phyloP scores from a whole-genome alignment of 1,284 basidiomycete genomes.

The Sanguinoderma infundibulare region DNA sequence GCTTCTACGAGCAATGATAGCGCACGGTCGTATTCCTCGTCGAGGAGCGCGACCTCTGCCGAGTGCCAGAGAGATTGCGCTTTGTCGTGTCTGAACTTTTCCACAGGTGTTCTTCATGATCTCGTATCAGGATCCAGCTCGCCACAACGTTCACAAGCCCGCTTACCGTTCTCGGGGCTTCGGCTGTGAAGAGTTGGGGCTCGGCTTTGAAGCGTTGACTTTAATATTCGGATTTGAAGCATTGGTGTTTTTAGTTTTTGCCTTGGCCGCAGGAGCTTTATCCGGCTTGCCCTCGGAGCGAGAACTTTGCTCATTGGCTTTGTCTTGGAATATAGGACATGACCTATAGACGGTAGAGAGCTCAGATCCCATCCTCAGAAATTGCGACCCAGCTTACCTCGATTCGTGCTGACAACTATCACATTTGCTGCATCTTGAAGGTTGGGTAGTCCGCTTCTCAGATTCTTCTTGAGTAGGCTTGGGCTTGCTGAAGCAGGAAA shows the following conservation, averaged over 20 bases:
- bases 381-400: neutral
- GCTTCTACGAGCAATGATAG: slow-evolving; percentile 1
- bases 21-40: neutral
- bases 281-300: neutral
- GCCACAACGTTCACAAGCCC: neutral
- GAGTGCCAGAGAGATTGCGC: neutral
- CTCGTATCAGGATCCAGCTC: neutral
- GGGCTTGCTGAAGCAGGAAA: neutral
- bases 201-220: neutral
- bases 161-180: neutral
- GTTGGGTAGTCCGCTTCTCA: neutral
- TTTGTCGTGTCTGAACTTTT: neutral
- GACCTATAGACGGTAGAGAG: neutral
- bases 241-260: neutral
- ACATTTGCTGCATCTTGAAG: neutral
- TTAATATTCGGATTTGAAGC: neutral
- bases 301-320: neutral
- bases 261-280: neutral
- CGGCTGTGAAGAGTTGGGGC: neutral
- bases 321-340: neutral
- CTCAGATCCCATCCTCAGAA: neutral
- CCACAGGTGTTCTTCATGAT: neutral
- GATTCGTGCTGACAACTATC: neutral
- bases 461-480: neutral
- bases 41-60: neutral